Evolutionary conservation across 176 grass and related monocot genomes (phyloP), one percentile per base, ranked within the genome.

Genomic region (Oryza coarctata): DNA sequence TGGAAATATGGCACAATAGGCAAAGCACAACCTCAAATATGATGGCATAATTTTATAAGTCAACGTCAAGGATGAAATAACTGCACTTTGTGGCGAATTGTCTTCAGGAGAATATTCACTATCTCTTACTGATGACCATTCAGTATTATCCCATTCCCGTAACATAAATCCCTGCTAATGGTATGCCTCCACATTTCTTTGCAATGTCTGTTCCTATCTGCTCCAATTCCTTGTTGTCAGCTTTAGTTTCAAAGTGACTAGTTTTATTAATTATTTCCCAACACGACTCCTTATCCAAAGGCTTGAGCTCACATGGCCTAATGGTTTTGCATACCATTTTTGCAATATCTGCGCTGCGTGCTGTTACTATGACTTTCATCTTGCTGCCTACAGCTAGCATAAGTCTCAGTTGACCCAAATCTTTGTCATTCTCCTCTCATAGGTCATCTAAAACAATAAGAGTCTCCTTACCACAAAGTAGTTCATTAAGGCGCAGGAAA

Each of bases 401-500:
- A 2, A 0, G 0, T 18, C 28, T 77, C 43, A 88, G 1, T 0
- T 70, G 22, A 8, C 34, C 49, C 36, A 85, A 41, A 70, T 2
- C 0, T 33, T 33, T 3, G 32, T 33, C 2, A 6, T 34, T 2
- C 9, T 70, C n/a, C 23, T 89, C 74, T 82, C 87, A 85, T 6
- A 89, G n/a, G 18, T 89, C 87, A 80, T 89, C 86, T 31, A 88
- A 55, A 61, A 87, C 78, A 9, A 87, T 43, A 14, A 89, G 2
- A 28, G 69, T 65, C 1, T 70, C 68, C 11, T 65, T 82, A 20
- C 1, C 17, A 15, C 1, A 7, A 63, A 85, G 0, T 3, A 70
- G n/a, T n/a, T n/a, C n/a, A n/a, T n/a, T n/a, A n/a, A n/a, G n/a
- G n/a, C n/a, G n/a, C n/a, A n/a, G n/a, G n/a, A n/a, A n/a, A n/a